phyloP scores from a whole-genome alignment of 495 filamentous ascomycete species.

The Coniosporium apollinis region DNA sequence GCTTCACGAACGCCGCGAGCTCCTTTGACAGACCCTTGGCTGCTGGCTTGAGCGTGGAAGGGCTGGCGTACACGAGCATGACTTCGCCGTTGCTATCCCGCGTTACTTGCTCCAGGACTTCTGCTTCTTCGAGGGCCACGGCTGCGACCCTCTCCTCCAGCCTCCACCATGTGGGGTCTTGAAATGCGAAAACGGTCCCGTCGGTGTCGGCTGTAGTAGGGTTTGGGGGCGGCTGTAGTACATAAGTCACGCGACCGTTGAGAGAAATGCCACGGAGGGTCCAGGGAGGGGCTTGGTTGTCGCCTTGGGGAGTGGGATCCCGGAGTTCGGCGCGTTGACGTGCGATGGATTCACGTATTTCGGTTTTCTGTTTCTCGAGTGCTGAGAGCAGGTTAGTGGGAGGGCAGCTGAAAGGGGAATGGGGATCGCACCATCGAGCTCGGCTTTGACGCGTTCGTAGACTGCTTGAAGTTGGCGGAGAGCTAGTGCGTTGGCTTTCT shows the following conservation, averaged over 20 bases:
- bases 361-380: background rate
- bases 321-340: background rate
- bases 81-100: conserved; percentile 5
- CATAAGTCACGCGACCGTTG: conserved; percentile 12
- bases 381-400: background rate
- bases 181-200: background rate
- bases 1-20: conserved; percentile 4
- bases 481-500: background rate
- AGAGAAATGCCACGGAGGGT: conserved; percentile 14
- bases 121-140: background rate
- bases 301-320: background rate
- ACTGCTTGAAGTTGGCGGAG: background rate
- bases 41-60: conserved; percentile 1
- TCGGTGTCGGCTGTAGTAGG: conserved; percentile 1
- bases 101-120: background rate
- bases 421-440: conserved; percentile 1
- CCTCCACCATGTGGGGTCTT: background rate
- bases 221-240: conserved; percentile 5
- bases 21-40: background rate
- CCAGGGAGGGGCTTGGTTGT: conserved; percentile 3
- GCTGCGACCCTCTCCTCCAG: background rate
- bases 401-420: background rate
- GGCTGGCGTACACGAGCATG: conserved; percentile 14
- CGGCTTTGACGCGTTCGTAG: background rate
- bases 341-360: too few relatives aligned